These are phyloP conservation scores for Globisporangium echinulatum DNA, from an alignment of 352 stramenopile genomes.

Conservation along the genomic window DNA sequence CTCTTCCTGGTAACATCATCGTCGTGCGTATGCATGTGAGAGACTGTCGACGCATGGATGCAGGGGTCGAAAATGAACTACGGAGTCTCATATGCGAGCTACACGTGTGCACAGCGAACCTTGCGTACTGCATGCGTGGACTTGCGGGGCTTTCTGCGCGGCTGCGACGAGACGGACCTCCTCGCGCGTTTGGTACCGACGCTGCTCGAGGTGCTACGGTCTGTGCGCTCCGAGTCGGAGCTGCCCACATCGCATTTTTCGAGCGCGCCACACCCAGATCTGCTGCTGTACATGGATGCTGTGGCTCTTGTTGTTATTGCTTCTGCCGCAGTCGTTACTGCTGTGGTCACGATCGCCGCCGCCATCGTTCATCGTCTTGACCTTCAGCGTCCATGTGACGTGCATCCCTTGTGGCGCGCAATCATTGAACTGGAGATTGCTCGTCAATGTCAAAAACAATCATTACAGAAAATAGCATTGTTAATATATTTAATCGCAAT, in stretches of 20 bases:
- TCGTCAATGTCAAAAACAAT: not conserved
- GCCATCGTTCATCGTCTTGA: too few relatives aligned
- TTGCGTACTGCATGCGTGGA: constrained; percentile 15
- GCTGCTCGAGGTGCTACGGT: not conserved
- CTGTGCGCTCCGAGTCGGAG: not conserved
- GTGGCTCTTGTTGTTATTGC: not conserved
- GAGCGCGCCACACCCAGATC: not conserved
- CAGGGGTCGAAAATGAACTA: not conserved
- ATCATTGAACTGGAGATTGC: not conserved
- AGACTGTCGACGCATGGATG: too few relatives aligned
- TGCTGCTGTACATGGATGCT: not conserved
- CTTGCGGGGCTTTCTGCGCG: constrained; percentile 8
- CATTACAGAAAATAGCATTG: too few relatives aligned
- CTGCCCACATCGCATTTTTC: not conserved
- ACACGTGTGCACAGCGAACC: not conserved
- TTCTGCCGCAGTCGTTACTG: not conserved
- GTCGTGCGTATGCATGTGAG: not conserved
- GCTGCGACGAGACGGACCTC: not conserved
- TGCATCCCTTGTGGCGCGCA: not conserved
- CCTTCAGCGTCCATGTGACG: too few relatives aligned
- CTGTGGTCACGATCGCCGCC: not conserved
- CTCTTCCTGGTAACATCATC: constrained; percentile 27
- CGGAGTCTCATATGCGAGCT: not conserved
- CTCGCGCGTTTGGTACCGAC: not conserved
- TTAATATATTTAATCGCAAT: too few relatives aligned